phyloP scores from a whole-genome alignment of 805 yeast genomes.

The Kuraishia hungarica region DNA sequence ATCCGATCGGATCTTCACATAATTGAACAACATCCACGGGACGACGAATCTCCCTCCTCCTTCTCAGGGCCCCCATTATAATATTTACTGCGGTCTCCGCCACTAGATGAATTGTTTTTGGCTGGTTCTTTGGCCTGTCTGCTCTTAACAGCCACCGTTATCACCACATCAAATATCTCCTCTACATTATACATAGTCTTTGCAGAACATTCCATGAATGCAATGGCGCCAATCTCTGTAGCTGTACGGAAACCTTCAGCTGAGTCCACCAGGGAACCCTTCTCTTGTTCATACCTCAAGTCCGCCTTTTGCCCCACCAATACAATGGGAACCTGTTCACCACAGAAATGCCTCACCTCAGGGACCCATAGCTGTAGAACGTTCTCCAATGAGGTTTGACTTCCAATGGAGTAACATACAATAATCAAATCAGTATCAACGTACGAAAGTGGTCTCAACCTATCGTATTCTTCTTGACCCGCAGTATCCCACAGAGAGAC shows the following conservation, averaged over 20 bases:
- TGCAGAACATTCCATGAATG: constrained; percentile 77
- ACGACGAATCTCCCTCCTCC: background rate
- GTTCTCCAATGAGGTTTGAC: constrained; percentile 54
- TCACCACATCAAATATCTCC: constrained; percentile 59
- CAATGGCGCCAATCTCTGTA: constrained; percentile 53
- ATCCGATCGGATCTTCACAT: background rate
- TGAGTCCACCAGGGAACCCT: constrained; percentile 22
- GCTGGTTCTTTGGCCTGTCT: background rate
- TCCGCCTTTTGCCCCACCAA: constrained; percentile 83
- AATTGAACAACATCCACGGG: background rate
- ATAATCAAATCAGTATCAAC: constrained; percentile 72
- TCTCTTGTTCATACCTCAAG: constrained; percentile 20
- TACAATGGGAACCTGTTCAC: constrained; percentile 63
- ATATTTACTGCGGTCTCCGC: background rate
- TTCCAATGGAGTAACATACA: constrained; percentile 68
- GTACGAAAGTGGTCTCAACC: constrained; percentile 71
- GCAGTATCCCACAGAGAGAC: constrained; percentile 86
- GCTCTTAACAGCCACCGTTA: constrained; percentile 13
- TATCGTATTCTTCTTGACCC: constrained; percentile 80
- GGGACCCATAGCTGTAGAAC: constrained; percentile 83
- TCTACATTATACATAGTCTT: constrained; percentile 56
- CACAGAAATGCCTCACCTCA: constrained; percentile 72
- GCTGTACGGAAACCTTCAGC: constrained; percentile 48
- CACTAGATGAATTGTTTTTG: background rate
- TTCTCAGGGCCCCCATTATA: background rate